Percentiles rank a stretch among this genome's conserved stretches.
Evolutionary conservation across 1,284 basidiomycete species (phyloP).

Genomic region (Ustilago hordei): DNA sequence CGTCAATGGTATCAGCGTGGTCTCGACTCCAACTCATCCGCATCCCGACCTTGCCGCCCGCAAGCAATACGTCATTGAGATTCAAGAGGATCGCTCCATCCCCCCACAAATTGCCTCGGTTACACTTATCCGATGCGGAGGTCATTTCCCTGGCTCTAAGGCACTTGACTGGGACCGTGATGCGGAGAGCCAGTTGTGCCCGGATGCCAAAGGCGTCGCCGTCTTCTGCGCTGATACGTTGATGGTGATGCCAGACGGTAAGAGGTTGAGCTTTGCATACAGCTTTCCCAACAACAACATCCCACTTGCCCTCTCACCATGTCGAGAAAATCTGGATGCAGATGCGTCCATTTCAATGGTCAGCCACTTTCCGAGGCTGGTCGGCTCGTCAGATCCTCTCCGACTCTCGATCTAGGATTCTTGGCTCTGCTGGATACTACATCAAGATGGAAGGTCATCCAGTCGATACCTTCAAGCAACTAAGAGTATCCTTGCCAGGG

Average conservation of each 20-base stretch:
- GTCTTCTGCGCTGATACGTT: slow-evolving; percentile 43
- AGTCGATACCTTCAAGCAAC: slow-evolving; percentile 20
- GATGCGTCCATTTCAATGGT: slow-evolving; percentile 34
- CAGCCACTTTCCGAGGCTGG: slow-evolving; percentile 42
- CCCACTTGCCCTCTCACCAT: slow-evolving; percentile 39
- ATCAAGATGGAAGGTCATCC: slow-evolving; percentile 34
- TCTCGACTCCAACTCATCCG: slow-evolving; percentile 9
- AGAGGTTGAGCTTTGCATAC: slow-evolving; percentile 37
- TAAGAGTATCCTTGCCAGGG: slow-evolving; percentile 8
- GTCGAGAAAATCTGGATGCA: slow-evolving; percentile 38
- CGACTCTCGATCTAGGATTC: slow-evolving; percentile 28
- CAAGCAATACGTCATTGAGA: slow-evolving; percentile 17
- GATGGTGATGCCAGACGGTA: slow-evolving; percentile 29
- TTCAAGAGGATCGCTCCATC: slow-evolving; percentile 14
- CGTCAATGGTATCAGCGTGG: slow-evolving; percentile 42
- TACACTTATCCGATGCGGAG: slow-evolving; percentile 33
- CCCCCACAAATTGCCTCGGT: slow-evolving; percentile 26
- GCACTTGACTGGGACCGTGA: slow-evolving; percentile 37
- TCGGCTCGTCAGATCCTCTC: slow-evolving; percentile 31
- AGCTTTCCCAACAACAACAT: slow-evolving; percentile 44
- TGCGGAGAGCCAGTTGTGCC: not conserved
- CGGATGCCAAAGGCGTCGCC: slow-evolving; percentile 10
- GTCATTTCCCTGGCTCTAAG: slow-evolving; percentile 33
- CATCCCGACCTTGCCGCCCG: slow-evolving; percentile 33
- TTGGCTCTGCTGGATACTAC: slow-evolving; percentile 36